Percentiles rank a stretch among this genome's conserved stretches.
These are phyloP conservation scores for Rossbeevera mucosa DNA, from an alignment of 768 basidiomycete genomes.

Conservation along the genomic window DNA sequence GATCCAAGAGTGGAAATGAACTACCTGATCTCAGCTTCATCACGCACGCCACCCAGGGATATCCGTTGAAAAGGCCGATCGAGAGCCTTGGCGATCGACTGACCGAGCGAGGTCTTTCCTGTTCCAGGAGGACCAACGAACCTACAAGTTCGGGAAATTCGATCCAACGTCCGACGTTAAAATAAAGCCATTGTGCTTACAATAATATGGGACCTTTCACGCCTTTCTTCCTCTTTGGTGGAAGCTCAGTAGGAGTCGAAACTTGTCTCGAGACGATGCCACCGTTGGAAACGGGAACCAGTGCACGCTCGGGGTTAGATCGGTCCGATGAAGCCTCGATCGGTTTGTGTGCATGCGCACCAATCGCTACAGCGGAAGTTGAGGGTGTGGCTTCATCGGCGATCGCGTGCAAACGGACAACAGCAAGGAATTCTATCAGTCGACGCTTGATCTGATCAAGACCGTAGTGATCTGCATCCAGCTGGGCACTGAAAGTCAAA, in stretches of 20 bases:
- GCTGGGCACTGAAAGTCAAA: conserved; percentile 41
- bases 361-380: neutral
- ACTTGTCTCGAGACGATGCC: conserved; percentile 11
- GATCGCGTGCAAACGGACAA: conserved; percentile 56
- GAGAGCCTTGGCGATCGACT: conserved; percentile 80
- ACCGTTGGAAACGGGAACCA: conserved; percentile 15
- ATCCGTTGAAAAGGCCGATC: conserved; percentile 88
- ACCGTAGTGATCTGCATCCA: conserved; percentile 90
- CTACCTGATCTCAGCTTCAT: conserved; percentile 77
- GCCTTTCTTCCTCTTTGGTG: conserved; percentile 31
- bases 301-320: conserved; percentile 21
- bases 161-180: neutral
- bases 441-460: conserved; percentile 90
- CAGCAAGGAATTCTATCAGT: conserved; percentile 86
- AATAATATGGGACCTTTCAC: conserved; percentile 73
- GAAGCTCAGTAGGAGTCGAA: neutral
- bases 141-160: conserved; percentile 31
- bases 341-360: conserved; percentile 15
- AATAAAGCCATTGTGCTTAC: conserved; percentile 31
- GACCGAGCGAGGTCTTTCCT: conserved; percentile 89
- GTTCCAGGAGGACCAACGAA: conserved; percentile 90
- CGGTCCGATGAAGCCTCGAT: conserved; percentile 17
- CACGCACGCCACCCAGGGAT: conserved; percentile 86
- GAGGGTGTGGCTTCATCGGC: conserved; percentile 15
- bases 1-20: conserved; percentile 5